Evolutionary conservation across 2,329 filamentous ascomycete genomes (phyloP), one percentile per base, ranked within the genome.

Genomic region (Metarhizium album): DNA sequence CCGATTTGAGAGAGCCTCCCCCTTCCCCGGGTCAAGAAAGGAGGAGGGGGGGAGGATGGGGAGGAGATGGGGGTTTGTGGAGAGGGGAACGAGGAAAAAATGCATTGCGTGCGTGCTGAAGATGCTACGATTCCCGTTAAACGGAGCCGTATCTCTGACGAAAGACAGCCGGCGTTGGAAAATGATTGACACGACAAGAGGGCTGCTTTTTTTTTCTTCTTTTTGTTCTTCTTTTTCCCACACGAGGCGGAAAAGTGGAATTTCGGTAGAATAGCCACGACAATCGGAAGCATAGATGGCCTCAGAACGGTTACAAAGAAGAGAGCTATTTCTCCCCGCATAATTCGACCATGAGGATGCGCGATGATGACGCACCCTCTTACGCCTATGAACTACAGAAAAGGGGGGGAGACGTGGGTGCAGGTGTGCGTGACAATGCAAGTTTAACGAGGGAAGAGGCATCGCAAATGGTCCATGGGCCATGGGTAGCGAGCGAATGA

Each of bases 201-300:
- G 22, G 35, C 40, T 5, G 22, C 11, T 7, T 8, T 43, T 6
- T n/a, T n/a, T n/a, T n/a, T n/a, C n/a, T n/a, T n/a, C n/a, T n/a
- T n/a, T n/a, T n/a, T n/a, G n/a, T n/a, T n/a, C n/a, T n/a, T n/a
- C n/a, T n/a, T n/a, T n/a, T n/a, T n/a, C n/a, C n/a, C n/a, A n/a
- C 6, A 23, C 4, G 20, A 14, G 23, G 20, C 4, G 37, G 37
- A 46, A 11, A 29, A 22, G 24, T 46, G 48, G 29, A n/a, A 11
- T 38, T 29, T 27, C 22, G 18, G 47, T 49, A 50, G 51, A 49
- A 29, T 29, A 20, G 20, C 42, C 16, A 47, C 29, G 37, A 46
- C 20, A 23, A 37, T 16, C 14, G 35, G 33, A 47, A 42, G 37
- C 23, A 29, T 42, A 43, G n/a, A 48, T 27, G 33, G 27, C 20